Percentiles rank a stretch among this genome's conserved stretches.
phyloP scores from a whole-genome alignment of 192 early-diverging fungal species.

The Backusella tarrabulga region DNA sequence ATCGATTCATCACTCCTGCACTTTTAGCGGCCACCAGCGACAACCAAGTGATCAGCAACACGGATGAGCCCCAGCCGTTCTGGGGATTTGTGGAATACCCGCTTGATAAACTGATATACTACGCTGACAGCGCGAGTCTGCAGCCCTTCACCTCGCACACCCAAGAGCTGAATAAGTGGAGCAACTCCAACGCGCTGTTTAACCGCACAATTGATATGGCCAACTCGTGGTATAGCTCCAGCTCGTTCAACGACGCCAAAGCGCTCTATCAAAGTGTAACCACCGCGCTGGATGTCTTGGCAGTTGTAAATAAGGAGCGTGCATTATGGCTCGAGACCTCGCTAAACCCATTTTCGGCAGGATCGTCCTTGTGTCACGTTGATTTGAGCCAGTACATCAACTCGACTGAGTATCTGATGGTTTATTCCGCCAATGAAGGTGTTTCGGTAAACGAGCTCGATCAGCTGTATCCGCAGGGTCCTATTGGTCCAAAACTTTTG shows the following conservation, averaged over 20 bases:
- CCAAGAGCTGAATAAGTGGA: constrained; percentile 9
- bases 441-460: constrained; percentile 17
- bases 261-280: constrained; percentile 19
- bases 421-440: constrained; percentile 35
- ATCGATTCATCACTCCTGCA: constrained; percentile 21
- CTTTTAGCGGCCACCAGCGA: constrained; percentile 13
- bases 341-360: constrained; percentile 30
- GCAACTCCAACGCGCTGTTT: constrained; percentile 25
- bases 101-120: constrained; percentile 18
- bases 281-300: background rate
- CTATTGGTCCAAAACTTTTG: constrained; percentile 38
- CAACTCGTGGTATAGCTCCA: constrained; percentile 18
- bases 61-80: constrained; percentile 24
- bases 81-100: constrained; percentile 40
- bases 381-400: constrained; percentile 33
- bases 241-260: background rate
- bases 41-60: background rate
- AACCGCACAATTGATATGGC: constrained; percentile 19
- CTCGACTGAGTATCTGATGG: constrained; percentile 44
- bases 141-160: constrained; percentile 14
- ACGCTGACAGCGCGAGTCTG: background rate
- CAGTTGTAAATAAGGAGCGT: background rate
- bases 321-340: constrained; percentile 36
- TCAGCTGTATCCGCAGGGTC: constrained; percentile 17
- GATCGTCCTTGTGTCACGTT: constrained; percentile 43